phyloP scores from a whole-genome alignment of 345 rosid species.

The Corchorus olitorius region DNA sequence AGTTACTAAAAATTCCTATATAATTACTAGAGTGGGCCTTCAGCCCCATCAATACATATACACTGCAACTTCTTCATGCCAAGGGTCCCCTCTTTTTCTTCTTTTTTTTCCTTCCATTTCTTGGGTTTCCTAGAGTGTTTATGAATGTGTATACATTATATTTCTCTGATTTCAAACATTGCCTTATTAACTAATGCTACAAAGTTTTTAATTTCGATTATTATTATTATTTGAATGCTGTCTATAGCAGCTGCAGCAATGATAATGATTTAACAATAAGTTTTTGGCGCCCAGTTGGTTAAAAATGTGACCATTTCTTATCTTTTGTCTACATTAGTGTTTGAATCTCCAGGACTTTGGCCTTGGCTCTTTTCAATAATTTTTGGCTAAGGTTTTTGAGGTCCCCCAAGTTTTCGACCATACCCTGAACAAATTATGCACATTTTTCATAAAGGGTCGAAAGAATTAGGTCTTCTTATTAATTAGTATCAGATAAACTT shows the following conservation, averaged over 20 bases:
- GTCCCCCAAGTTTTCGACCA: background rate
- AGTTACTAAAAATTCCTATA: no score
- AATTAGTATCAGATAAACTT: background rate
- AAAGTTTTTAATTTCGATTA: background rate
- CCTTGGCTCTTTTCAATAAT: slow-evolving; percentile 13
- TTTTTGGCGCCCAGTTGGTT: slow-evolving; percentile 2
- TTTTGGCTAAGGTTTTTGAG: background rate
- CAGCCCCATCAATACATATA: background rate
- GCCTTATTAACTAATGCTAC: background rate
- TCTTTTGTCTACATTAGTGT: slow-evolving; percentile 6
- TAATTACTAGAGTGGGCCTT: background rate
- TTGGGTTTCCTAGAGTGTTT: background rate
- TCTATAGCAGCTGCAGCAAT: background rate
- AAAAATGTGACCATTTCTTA: slow-evolving; percentile 12
- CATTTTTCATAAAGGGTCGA: background rate
- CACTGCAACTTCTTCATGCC: slow-evolving; percentile 5
- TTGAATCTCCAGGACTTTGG: slow-evolving; percentile 18
- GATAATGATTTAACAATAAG: background rate
- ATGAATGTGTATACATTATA: background rate
- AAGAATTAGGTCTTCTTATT: background rate
- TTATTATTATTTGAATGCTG: background rate
- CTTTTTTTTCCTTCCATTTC: background rate
- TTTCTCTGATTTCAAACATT: background rate
- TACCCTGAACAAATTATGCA: background rate
- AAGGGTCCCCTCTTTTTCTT: background rate